phyloP scores from a whole-genome alignment of 495 filamentous ascomycete species.

The Letharia lupina region DNA sequence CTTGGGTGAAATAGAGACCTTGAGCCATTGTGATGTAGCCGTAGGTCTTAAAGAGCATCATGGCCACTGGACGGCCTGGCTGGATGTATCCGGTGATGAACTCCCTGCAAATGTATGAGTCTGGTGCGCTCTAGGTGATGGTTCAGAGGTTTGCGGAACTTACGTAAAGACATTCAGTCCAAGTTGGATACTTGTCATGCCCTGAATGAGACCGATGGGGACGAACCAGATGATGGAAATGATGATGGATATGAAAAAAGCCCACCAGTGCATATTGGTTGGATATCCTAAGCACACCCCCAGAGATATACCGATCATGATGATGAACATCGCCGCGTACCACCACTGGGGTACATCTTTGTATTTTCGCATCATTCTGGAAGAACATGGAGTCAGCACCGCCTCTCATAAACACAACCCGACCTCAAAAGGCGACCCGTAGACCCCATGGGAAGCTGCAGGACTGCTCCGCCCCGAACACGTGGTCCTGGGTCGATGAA shows the following conservation, averaged over 20 bases:
- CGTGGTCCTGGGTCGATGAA: neutral
- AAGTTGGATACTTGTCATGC: conserved; percentile 46
- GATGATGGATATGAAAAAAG: conserved; percentile 44
- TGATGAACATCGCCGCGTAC: conserved; percentile 43
- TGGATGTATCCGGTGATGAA: conserved; percentile 60
- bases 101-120: conserved; percentile 26
- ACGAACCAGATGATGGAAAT: conserved; percentile 44
- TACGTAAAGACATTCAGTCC: conserved; percentile 49
- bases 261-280: conserved; percentile 45
- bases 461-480: neutral
- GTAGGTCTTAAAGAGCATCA: conserved; percentile 56
- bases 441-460: neutral
- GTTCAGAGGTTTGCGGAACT: neutral
- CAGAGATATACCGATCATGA: conserved; percentile 45
- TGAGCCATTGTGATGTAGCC: conserved; percentile 52
- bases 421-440: neutral
- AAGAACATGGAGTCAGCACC: neutral
- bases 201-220: conserved; percentile 47
- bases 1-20: conserved; percentile 44
- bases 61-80: conserved; percentile 50
- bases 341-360: conserved; percentile 55
- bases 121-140: neutral
- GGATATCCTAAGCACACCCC: conserved; percentile 45
- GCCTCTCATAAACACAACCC: neutral
- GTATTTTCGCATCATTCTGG: conserved; percentile 52